phyloP scores from a whole-genome alignment of 768 basidiomycete species.

The Polyporus arcularius region DNA sequence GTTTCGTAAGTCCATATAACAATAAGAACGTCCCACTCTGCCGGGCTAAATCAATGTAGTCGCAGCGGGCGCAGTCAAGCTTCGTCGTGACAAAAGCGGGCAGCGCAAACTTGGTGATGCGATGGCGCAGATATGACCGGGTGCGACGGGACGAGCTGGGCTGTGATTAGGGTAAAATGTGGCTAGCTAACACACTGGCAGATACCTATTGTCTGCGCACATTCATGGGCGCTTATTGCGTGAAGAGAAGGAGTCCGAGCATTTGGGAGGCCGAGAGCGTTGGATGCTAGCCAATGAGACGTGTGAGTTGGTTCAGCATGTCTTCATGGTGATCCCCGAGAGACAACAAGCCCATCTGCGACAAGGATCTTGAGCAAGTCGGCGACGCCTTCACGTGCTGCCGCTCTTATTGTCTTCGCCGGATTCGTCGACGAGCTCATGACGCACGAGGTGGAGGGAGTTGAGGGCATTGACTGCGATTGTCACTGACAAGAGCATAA shows the following conservation, averaged over 20 bases:
- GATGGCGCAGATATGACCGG: not conserved
- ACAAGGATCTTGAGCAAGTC: constrained; percentile 4
- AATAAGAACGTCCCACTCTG: not conserved
- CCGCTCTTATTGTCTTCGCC: not conserved
- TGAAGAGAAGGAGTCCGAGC: constrained; percentile 4
- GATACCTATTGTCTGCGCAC: constrained; percentile 5
- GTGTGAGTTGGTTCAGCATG: no score
- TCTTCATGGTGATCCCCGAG: no score
- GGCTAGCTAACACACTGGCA: not conserved
- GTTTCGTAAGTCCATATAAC: not conserved
- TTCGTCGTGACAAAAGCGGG: no score
- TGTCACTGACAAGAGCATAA: not conserved
- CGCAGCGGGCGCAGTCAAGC: not conserved
- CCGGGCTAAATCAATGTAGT: constrained; percentile 1
- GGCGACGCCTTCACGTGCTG: not conserved
- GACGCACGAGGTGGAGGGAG: not conserved
- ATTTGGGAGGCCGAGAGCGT: not conserved
- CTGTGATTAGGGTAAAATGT: not conserved
- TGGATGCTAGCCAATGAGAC: no score
- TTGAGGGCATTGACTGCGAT: not conserved
- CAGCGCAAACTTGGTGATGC: not conserved
- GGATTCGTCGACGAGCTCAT: not conserved
- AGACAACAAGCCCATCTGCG: not conserved
- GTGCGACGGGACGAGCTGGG: not conserved
- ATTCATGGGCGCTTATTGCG: not conserved